Conservation (phyloP, 352 stramenopile genomes). For the Thraustotheca clavata region DNA sequence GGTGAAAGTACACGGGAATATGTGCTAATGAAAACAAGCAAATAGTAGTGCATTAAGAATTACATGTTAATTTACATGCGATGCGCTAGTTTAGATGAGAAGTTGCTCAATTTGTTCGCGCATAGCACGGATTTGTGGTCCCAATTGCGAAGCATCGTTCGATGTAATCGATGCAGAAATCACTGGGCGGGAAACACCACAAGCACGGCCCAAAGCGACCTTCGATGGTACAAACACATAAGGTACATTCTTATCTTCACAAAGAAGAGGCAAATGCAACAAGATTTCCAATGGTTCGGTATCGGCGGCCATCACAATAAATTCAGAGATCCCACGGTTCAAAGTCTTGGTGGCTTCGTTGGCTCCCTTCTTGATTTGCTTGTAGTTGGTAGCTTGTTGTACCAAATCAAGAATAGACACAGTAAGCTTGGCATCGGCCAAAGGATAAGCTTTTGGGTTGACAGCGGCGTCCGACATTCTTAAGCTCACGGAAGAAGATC, state of each 20-base stretch:
- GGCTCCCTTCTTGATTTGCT: slow-evolving; percentile 99
- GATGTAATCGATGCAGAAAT: slow-evolving; percentile 98
- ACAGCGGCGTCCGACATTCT: slow-evolving; percentile 71
- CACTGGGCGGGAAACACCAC: slow-evolving; percentile 97
- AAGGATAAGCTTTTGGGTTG: slow-evolving; percentile 96
- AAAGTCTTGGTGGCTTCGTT: slow-evolving; percentile 99
- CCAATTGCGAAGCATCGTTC: slow-evolving; percentile 99
- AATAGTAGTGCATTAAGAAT: neutral
- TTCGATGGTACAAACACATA: slow-evolving; percentile 95
- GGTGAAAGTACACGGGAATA: slow-evolving; percentile 96
- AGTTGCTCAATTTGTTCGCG: slow-evolving; percentile 99
- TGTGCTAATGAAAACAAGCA: slow-evolving; percentile 81
- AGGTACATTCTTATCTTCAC: slow-evolving; percentile 96
- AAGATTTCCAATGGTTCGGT: slow-evolving; percentile 99
- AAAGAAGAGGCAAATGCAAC: slow-evolving; percentile 97
- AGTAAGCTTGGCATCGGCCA: slow-evolving; percentile 97
- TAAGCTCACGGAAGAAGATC: slow-evolving; percentile 87
- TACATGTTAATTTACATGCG: slow-evolving; percentile 25
- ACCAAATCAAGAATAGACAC: slow-evolving; percentile 98
- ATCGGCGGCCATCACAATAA: slow-evolving; percentile 99
- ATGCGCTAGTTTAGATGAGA: slow-evolving; percentile 91
- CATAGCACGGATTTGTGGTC: slow-evolving; percentile 98
- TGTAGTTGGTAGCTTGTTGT: slow-evolving; percentile 99
- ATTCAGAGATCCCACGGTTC: slow-evolving; percentile 99
- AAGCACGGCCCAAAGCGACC: slow-evolving; percentile 97